Conservation (phyloP, 2,329 filamentous ascomycete genomes). For the Tolypocladium nubicola region DNA sequence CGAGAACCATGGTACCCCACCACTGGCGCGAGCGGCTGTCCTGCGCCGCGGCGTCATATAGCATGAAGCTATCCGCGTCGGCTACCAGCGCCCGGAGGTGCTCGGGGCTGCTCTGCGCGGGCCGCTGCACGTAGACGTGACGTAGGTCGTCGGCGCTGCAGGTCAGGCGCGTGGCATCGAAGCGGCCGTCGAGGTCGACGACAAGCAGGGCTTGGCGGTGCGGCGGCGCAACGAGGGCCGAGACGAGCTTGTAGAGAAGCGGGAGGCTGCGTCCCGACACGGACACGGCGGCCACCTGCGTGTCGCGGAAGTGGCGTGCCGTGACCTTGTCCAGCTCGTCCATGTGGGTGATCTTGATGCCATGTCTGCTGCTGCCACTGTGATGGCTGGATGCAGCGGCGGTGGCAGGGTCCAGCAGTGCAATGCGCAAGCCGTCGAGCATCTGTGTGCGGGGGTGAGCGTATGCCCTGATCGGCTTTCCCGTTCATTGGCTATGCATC, state of each 20-base stretch:
- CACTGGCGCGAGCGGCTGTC: constrained; percentile 35
- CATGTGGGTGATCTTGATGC: constrained; percentile 27
- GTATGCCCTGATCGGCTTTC: no score
- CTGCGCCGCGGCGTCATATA: constrained; percentile 32
- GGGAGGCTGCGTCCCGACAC: constrained; percentile 42
- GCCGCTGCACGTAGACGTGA: constrained; percentile 41
- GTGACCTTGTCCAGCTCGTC: constrained; percentile 35
- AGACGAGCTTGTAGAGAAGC: constrained; percentile 45
- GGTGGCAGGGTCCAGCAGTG: neutral
- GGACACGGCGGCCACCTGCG: constrained; percentile 34
- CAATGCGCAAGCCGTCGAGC: constrained; percentile 4
- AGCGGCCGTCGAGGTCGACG: constrained; percentile 44
- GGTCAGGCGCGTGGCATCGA: constrained; percentile 38
- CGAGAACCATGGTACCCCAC: constrained; percentile 48
- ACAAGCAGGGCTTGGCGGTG: constrained; percentile 38
- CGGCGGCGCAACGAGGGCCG: constrained; percentile 37
- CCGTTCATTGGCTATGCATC: neutral
- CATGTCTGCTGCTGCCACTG: constrained; percentile 1
- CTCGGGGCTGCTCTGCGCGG: constrained; percentile 18
- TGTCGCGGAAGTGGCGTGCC: constrained; percentile 34
- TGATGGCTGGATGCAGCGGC: neutral
- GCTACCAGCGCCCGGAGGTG: constrained; percentile 24
- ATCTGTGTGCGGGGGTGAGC: constrained; percentile 1
- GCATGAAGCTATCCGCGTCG: constrained; percentile 34
- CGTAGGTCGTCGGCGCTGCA: constrained; percentile 27